A percentile compares a stretch with the other conserved stretches of the same genome.
Conservation (phyloP, 108 stramenopile genomes). For the Epipyxis sp. region DNA sequence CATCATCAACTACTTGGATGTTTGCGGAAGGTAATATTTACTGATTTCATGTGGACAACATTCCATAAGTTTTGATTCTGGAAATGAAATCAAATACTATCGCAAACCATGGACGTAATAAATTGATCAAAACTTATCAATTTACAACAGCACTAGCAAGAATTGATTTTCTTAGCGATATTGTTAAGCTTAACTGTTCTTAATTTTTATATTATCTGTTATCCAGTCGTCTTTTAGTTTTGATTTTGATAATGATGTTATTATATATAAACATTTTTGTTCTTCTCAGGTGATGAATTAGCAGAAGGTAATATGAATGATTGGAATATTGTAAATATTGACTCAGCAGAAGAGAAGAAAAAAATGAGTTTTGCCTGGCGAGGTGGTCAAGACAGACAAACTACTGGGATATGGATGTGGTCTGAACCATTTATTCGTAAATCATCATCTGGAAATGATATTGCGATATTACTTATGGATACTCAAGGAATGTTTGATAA, state of each 20-base stretch:
- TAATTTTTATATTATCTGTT: too few species aligned
- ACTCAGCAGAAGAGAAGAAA: neutral
- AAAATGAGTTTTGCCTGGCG: constrained; percentile 78
- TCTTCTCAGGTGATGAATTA: constrained; percentile 51
- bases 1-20: constrained; percentile 48
- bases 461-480: constrained; percentile 90
- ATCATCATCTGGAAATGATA: constrained; percentile 46
- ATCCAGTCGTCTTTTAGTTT: too few species aligned
- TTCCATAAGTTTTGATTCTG: neutral
- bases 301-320: constrained; percentile 55
- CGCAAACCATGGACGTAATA: neutral
- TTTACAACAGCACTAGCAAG: too few species aligned
- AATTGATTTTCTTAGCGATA: too few species aligned
- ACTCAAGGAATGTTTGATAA: constrained; percentile 99
- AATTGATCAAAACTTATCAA: too few species aligned
- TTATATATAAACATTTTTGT: too few species aligned
- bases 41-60: neutral
- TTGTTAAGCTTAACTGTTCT: too few species aligned
- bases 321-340: constrained; percentile 1
- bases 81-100: neutral
- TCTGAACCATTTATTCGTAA: constrained; percentile 76
- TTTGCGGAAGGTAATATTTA: constrained; percentile 39
- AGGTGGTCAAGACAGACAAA: constrained; percentile 85
- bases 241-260: too few species aligned
- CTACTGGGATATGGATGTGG: constrained; percentile 99